Evolutionary conservation across 2,329 filamentous ascomycete genomes (phyloP), one percentile per base, ranked within the genome.

Genomic region (Diplodia intermedia): DNA sequence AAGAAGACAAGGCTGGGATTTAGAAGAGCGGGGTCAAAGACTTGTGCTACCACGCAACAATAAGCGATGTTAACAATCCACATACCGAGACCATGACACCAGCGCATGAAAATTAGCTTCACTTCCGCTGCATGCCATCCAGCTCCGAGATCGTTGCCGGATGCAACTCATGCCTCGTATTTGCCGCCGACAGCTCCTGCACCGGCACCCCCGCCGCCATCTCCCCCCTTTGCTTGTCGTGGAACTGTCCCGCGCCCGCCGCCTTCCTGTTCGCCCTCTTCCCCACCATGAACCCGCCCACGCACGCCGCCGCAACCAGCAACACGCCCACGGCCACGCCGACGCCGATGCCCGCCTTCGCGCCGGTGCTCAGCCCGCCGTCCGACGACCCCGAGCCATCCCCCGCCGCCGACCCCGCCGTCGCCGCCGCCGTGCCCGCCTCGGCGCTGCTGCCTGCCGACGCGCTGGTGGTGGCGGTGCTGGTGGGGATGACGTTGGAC

Each of bases 321-420:
- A 60, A 11, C 9, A 26, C 36, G 5, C 55, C 55, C 6, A 43
- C 36, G 2, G 36, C 40, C 3, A 60, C 38, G 6, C 55, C 55
- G 0, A 60, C 55, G 4, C 36, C 38, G 38, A 60, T 60, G 2
- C 55, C 55, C 23, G 55, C 36, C 26, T 60, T 60, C 12, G 55
- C 55, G 15, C 55, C 55, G 4, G 36, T 47, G 20, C 55, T 60
- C 9, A 60, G 20, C 36, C 55, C 55, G 14, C 40, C 40, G 18
- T 47, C 8, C 40, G 40, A 47, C 33, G 33, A 9, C 40, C 1
- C 15, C 40, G 15, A n/a, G 15, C 40, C 1, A 18, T 40, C 3
- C 31, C 20, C 5, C 23, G 23, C 5, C 23, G 23, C 23, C 7
- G 31, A 12, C 8, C 31, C 38, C 31, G 54, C 31, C 8, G 54